phyloP scores from a whole-genome alignment of 257 asterid species.

The Plantago elongata region DNA sequence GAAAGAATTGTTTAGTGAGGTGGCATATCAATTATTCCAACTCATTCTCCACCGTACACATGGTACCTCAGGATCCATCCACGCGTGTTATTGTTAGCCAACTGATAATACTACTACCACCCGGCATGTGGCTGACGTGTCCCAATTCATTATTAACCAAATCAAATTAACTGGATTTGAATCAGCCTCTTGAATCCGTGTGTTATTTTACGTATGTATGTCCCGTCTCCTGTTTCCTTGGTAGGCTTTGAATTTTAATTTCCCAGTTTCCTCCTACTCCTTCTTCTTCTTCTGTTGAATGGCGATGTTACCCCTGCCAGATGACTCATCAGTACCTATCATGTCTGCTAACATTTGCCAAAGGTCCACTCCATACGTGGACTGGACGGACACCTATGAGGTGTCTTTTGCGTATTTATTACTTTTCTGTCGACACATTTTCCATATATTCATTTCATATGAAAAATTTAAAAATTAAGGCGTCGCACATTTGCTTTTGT shows the following conservation, averaged over 20 bases:
- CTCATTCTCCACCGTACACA: slow-evolving; percentile 47
- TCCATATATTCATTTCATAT: no score
- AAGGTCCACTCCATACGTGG: no score
- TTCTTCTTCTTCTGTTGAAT: no score
- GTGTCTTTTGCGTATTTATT: not conserved
- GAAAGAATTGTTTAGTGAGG: slow-evolving; percentile 40
- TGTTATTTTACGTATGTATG: slow-evolving; percentile 20
- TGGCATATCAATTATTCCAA: slow-evolving; percentile 39
- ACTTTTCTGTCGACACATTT: not conserved
- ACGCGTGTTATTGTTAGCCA: slow-evolving; percentile 50
- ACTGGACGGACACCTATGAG: not conserved
- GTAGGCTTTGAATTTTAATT: slow-evolving; percentile 20
- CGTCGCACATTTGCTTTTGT: no score
- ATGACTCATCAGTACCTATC: not conserved
- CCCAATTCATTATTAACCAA: not conserved
- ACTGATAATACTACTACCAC: slow-evolving; percentile 42
- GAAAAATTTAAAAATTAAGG: no score
- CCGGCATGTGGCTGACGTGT: slow-evolving; percentile 77
- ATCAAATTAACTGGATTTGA: slow-evolving; percentile 46
- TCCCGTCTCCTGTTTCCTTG: slow-evolving; percentile 28
- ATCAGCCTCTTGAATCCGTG: slow-evolving; percentile 60
- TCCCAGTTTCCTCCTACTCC: no score
- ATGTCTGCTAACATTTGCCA: not conserved
- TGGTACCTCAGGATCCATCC: slow-evolving; percentile 30
- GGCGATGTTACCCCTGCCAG: no score